Evolutionary conservation across 345 rosid genomes (phyloP), one percentile per base, ranked within the genome.

Genomic region (Mangifera indica): DNA sequence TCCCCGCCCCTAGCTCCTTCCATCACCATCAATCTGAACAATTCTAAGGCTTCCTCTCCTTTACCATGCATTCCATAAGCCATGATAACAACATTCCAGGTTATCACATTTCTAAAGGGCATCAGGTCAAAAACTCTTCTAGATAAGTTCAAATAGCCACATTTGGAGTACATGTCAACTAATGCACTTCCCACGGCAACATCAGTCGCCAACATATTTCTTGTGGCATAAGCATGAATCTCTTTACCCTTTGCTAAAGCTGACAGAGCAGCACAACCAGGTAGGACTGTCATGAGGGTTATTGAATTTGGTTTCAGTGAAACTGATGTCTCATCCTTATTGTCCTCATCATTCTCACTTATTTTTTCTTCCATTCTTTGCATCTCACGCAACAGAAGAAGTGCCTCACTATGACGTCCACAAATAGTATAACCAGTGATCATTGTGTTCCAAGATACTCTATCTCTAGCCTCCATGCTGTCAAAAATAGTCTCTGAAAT

Each of bases 41-140:
- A 76, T 57, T 85, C 78, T 71, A 90, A 75, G 44, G 98, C 97
- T 46, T 81, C 95, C 69, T 72, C 62, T 21, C 93, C 97, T 53
- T 86, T 84, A 53, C 97, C 98, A 63, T 90, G 97, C 95, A 92
- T 92, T 65, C 98, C 98, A 76, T 88, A 84, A 48, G 97, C 98
- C 98, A 92, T 92, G 74, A 90, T 84, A 49, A 92, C 86, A 25
- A 88, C 93, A 75, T 94, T 94, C 97, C 98, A 94, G 17, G 96
- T 90, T 54, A 92, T 85, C 48, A 84, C 86, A 70, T 92, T 94
- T 76, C 76, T 86, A 4, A 75, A 7, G 1, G 88, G 92, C 87
- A 94, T 87, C 70, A 51, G 87, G 69, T 88, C 85, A 72, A 92
- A 92, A 61, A 80, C 84, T 69, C 78, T 84, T 70, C 88, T 89